Evolutionary conservation across 441 rosid species (phyloP).

Genomic region (Bocquillonia castaneifolia): DNA sequence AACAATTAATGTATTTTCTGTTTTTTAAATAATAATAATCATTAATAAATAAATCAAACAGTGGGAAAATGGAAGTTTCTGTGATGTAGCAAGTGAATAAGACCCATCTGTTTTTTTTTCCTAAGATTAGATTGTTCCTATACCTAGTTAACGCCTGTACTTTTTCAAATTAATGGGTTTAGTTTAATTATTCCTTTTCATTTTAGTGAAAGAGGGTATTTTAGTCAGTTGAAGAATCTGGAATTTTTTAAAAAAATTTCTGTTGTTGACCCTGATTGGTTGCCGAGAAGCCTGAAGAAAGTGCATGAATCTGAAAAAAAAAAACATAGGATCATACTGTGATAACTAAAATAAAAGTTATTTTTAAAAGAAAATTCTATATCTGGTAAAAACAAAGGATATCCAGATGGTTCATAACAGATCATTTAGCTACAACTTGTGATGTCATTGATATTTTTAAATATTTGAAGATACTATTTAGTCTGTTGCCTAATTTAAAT

Average conservation of each 20-base stretch:
- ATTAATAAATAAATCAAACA: background rate
- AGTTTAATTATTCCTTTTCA: too few species aligned
- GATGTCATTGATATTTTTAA: background rate
- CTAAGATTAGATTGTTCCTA: slow-evolving; percentile 5
- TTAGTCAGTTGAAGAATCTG: slow-evolving; percentile 17
- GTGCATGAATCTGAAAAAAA: background rate
- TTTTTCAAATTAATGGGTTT: slow-evolving; percentile 3
- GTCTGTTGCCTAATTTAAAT: background rate
- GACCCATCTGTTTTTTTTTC: slow-evolving; percentile 7
- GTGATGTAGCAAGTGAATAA: background rate
- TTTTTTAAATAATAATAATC: background rate
- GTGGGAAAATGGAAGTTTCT: slow-evolving; percentile 18
- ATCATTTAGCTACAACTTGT: background rate
- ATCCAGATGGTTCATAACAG: background rate
- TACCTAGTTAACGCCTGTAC: slow-evolving; percentile 17
- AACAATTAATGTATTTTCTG: background rate
- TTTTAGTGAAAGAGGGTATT: slow-evolving; percentile 20
- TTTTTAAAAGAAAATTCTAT: background rate
- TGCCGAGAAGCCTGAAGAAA: slow-evolving; percentile 10
- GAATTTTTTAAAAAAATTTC: background rate
- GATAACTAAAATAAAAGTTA: background rate
- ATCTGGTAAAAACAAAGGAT: background rate
- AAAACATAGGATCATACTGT: background rate
- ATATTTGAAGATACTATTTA: background rate
- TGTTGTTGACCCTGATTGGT: slow-evolving; percentile 5